phyloP scores from a whole-genome alignment of 2,329 filamentous ascomycete species.

The Dissoconium aciculare region DNA sequence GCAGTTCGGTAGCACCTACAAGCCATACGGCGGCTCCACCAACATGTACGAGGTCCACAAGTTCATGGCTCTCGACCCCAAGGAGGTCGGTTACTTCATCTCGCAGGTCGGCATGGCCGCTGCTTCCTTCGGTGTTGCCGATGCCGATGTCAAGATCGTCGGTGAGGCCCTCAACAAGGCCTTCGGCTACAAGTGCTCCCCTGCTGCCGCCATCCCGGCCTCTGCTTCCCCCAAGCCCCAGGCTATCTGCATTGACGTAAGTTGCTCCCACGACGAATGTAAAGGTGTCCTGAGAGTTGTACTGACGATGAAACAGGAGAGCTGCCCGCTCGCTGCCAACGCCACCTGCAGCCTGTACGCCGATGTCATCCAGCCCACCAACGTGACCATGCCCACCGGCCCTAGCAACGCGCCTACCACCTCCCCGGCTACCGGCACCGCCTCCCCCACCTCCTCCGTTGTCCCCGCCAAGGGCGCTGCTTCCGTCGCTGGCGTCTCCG shows the following conservation, averaged over 20 bases:
- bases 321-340: constrained; percentile 35
- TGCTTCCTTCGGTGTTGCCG: constrained; percentile 43
- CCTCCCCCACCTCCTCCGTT: constrained; percentile 3
- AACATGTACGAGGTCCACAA: constrained; percentile 42
- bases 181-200: constrained; percentile 40
- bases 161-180: constrained; percentile 34
- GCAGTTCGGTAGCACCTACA: constrained; percentile 35
- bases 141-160: constrained; percentile 37
- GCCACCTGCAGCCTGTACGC: constrained; percentile 35
- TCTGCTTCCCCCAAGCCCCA: constrained; percentile 36
- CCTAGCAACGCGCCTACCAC: constrained; percentile 2
- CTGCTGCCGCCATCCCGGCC: constrained; percentile 32
- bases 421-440: constrained; percentile 3
- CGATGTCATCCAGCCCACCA: constrained; percentile 7
- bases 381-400: constrained; percentile 1
- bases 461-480: constrained; percentile 8
- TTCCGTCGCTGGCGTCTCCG: constrained; percentile 2
- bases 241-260: constrained; percentile 39
- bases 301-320: constrained; percentile 10
- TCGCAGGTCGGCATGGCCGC: constrained; percentile 42
- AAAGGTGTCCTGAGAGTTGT: not conserved
- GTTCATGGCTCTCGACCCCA: constrained; percentile 39
- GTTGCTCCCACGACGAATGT: constrained; percentile 1
- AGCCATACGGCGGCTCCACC: constrained; percentile 33
- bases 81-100: constrained; percentile 45